Evolutionary conservation across 495 filamentous ascomycete species (phyloP).

Genomic region (Penicillium ochrochloron): DNA sequence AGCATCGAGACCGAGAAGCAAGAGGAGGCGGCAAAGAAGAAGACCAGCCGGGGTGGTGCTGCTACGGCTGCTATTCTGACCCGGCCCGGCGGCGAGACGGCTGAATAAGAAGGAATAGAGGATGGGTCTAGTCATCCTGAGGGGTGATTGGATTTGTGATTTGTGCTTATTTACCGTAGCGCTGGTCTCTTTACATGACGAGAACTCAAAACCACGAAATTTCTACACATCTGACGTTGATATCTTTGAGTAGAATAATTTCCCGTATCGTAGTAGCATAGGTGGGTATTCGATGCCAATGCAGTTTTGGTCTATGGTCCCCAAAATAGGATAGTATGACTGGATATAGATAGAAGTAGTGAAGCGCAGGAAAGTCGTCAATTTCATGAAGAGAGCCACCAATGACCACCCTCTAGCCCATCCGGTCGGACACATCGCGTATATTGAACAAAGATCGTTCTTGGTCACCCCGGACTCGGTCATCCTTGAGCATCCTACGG

Average conservation of each 20-base stretch:
- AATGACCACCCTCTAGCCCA: constrained; percentile 58
- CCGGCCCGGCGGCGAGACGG: constrained; percentile 56
- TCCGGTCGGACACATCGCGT: constrained; percentile 69
- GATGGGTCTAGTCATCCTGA: constrained; percentile 11
- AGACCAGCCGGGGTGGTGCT: constrained; percentile 78
- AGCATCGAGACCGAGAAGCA: constrained; percentile 99
- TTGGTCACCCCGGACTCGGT: constrained; percentile 68
- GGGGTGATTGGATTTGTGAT: constrained; percentile 19
- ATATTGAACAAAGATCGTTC: constrained; percentile 73
- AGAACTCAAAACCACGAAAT: constrained; percentile 35
- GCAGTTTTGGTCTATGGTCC: constrained; percentile 15
- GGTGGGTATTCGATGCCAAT: constrained; percentile 23
- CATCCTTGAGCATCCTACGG: constrained; percentile 89
- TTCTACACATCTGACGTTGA: constrained; percentile 18
- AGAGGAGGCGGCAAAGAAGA: constrained; percentile 96
- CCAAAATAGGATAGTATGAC: constrained; percentile 4
- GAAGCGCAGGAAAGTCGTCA: constrained; percentile 38
- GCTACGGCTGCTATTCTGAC: constrained; percentile 81
- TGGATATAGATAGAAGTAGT: constrained; percentile 4
- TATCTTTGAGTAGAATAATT: background rate
- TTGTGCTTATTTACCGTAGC: constrained; percentile 37
- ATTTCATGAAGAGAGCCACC: constrained; percentile 33
- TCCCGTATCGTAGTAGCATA: constrained; percentile 28
- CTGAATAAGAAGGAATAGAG: constrained; percentile 21
- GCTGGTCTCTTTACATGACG: constrained; percentile 32